Percentiles rank a stretch among this genome's conserved stretches.
Conservation (phyloP, 2,329 filamentous ascomycete genomes). For the Verruconis gallopava region DNA sequence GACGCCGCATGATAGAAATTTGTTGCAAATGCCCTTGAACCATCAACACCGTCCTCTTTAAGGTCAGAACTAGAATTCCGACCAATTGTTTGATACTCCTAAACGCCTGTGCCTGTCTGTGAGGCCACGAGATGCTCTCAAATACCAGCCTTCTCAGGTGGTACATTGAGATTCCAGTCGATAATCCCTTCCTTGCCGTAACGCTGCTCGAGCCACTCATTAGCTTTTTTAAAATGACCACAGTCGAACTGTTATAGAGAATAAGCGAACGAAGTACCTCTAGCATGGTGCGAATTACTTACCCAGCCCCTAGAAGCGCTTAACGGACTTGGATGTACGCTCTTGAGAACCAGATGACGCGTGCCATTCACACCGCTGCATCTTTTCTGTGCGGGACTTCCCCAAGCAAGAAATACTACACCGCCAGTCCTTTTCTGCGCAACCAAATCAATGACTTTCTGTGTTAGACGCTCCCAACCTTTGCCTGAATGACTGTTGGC, state of each 20-base stretch:
- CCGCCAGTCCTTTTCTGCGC: conserved; percentile 62
- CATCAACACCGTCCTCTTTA: too few relatives aligned
- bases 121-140: too few relatives aligned
- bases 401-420: conserved; percentile 95
- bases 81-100: too few relatives aligned
- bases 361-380: conserved; percentile 59
- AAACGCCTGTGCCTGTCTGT: too few relatives aligned
- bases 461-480: conserved; percentile 90
- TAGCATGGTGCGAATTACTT: conserved; percentile 22
- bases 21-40: too few relatives aligned
- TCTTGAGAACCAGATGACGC: conserved; percentile 71
- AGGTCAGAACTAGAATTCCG: too few relatives aligned
- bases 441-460: conserved; percentile 79
- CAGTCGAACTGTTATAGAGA: conserved; percentile 49
- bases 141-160: conserved; percentile 5
- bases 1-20: too few relatives aligned
- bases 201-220: conserved; percentile 66
- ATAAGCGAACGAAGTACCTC: conserved; percentile 27
- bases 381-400: conserved; percentile 67
- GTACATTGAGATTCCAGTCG: conserved; percentile 59
- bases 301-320: conserved; percentile 71
- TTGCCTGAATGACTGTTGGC: conserved; percentile 74
- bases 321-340: conserved; percentile 86
- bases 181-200: conserved; percentile 75
- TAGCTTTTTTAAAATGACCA: conserved; percentile 67